Percentiles rank a stretch among this genome's conserved stretches.
Conservation (phyloP, 2,329 filamentous ascomycete genomes). For the Ophiocordyceps camponoti-leonardi region DNA sequence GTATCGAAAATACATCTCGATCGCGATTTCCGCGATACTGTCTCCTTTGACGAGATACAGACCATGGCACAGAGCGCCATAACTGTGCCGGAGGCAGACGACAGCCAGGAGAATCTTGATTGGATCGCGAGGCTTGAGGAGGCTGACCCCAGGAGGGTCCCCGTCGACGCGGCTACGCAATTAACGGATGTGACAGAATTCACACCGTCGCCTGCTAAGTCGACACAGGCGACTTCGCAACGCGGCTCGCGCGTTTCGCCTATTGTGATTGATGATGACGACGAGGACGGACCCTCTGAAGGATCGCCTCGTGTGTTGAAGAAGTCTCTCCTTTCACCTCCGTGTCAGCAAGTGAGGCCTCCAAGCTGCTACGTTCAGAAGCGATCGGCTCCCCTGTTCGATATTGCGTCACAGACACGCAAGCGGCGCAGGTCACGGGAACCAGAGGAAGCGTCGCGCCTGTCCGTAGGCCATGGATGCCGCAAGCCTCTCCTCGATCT, state of each 20-base stretch:
- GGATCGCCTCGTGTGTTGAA: not conserved
- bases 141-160: conserved; percentile 27
- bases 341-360: not conserved
- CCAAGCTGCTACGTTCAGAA: conserved; percentile 3
- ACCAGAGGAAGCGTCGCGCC: not conserved
- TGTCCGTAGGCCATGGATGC: not conserved
- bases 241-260: not conserved
- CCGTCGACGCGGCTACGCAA: conserved; percentile 27
- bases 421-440: conserved; percentile 6
- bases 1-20: conserved; percentile 67
- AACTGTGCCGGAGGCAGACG: conserved; percentile 27
- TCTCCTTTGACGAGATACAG: conserved; percentile 56
- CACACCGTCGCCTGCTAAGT: conserved; percentile 15
- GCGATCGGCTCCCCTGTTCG: not conserved
- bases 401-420: conserved; percentile 1
- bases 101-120: conserved; percentile 40
- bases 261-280: not conserved
- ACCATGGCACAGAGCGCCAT: conserved; percentile 41
- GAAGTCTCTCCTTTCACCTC: conserved; percentile 2
- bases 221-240: conserved; percentile 8
- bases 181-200: conserved; percentile 20
- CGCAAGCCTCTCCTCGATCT: conserved; percentile 9
- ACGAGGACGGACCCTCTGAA: not conserved
- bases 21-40: conserved; percentile 48
- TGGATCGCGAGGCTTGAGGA: conserved; percentile 46